Conservation (phyloP, 2,329 filamentous ascomycete genomes). For the Fusarium bulbicola region DNA sequence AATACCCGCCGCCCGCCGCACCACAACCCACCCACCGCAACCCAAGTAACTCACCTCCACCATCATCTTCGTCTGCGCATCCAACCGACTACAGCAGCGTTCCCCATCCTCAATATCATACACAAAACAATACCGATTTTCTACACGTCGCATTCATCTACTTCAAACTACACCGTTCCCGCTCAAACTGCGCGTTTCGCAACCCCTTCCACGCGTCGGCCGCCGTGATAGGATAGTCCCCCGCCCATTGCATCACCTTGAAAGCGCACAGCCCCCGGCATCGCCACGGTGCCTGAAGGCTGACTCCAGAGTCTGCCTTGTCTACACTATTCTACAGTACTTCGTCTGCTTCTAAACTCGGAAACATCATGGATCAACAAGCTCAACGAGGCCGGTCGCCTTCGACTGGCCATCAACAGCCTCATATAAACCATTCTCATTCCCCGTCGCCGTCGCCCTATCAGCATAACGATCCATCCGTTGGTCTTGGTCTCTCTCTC, state of each 20-base stretch:
- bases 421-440: slow-evolving; percentile 75
- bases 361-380: slow-evolving; percentile 54
- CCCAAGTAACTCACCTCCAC: slow-evolving; percentile 31
- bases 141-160: slow-evolving; percentile 33
- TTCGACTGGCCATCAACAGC: slow-evolving; percentile 65
- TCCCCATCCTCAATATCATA: not conserved
- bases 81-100: not conserved
- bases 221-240: slow-evolving; percentile 43
- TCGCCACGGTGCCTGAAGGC: slow-evolving; percentile 55
- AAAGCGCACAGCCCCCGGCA: slow-evolving; percentile 54
- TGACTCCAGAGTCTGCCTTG: slow-evolving; percentile 59
- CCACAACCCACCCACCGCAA: slow-evolving; percentile 23
- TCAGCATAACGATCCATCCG: slow-evolving; percentile 56
- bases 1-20: slow-evolving; percentile 28
- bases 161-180: slow-evolving; percentile 23
- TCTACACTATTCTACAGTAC: slow-evolving; percentile 5
- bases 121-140: slow-evolving; percentile 17
- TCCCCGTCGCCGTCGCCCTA: slow-evolving; percentile 70
- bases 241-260: slow-evolving; percentile 44
- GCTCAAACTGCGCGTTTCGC: slow-evolving; percentile 32
- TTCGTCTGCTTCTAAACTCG: slow-evolving; percentile 46
- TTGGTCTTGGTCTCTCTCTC: slow-evolving; percentile 67
- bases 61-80: slow-evolving; percentile 25
- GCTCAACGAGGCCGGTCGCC: slow-evolving; percentile 65
- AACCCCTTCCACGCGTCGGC: slow-evolving; percentile 43